Base-by-base conservation (phyloP, 306 rosid genomes). In the Citrullus amarus region DNA sequence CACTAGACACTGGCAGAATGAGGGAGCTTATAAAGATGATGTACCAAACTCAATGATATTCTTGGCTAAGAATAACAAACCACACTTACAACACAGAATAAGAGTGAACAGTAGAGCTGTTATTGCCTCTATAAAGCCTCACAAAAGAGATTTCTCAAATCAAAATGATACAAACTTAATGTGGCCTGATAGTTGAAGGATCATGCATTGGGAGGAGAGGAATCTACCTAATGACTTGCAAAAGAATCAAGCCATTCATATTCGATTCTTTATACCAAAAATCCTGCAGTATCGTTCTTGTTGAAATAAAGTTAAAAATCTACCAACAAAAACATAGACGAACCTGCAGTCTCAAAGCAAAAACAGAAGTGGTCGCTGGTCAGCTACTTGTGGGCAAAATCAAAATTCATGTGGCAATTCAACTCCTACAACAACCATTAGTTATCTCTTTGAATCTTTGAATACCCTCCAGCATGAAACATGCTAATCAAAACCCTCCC, bases 401-500 rank as follows among this genome's bases (percentile, higher is more conserved):
- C 77, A 48, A 48, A 48, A 71, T 44, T 71, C 77, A 20, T 71
- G 43, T 46, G 30, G 59, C 13, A 18, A 48, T 48, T 71, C 77
- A 71, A 46, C 86, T 79, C 78, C 85, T 82, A 9, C 87, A 80
- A 81, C 74, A 28, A 56, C 80, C 75, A 59, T 77, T 85, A 74
- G 41, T 82, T 83, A 56, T 82, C 84, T 66, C 87, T 83, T 79
- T 54, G 87, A 81, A 76, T 81, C 59, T 87, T 86, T 75, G 86
- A 82, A 75, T 83, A 80, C 78, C 43, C 76, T 79, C 57, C 79
- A 68, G 34, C 84, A 87, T 4, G 44, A 44, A 46, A 54, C 39
- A 66, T 77, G 67, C 43, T 53, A 80, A 66, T 74, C 61, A 81
- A 76, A 84, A 32, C 74, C 82, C 59, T 75, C 86, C 77, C 80